Percentiles rank a stretch among this genome's conserved stretches.
Conservation (phyloP, 805 yeast species). For the Sungouiella blattae region DNA sequence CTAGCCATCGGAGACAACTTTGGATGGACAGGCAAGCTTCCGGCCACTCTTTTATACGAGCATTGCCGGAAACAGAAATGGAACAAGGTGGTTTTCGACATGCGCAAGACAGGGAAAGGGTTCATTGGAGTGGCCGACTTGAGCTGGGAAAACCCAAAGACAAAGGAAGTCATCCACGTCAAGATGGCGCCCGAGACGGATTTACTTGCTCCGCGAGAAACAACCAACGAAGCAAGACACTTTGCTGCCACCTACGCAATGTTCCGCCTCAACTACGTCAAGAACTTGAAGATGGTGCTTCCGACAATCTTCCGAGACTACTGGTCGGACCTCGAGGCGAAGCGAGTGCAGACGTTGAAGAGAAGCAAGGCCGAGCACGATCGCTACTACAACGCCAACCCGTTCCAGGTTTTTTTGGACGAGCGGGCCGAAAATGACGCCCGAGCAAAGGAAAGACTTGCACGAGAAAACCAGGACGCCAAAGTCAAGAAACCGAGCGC, state of each 20-base stretch:
- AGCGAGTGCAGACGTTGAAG: constrained; percentile 48
- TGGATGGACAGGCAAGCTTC: constrained; percentile 95
- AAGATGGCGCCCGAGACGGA: constrained; percentile 51
- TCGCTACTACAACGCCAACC: constrained; percentile 62
- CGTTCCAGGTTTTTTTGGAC: constrained; percentile 68
- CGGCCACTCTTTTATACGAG: constrained; percentile 81
- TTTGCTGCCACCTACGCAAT: constrained; percentile 85
- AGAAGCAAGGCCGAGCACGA: constrained; percentile 47
- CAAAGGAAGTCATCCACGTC: constrained; percentile 61
- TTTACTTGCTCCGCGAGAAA: constrained; percentile 61
- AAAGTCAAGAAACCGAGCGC: constrained; percentile 47
- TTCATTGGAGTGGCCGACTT: constrained; percentile 62
- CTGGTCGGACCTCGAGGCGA: constrained; percentile 71
- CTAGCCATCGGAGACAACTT: constrained; percentile 50
- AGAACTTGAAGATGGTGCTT: constrained; percentile 80
- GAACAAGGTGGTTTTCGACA: constrained; percentile 80
- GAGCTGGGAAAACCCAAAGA: constrained; percentile 75
- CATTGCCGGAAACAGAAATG: constrained; percentile 85
- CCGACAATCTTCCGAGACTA: constrained; percentile 78
- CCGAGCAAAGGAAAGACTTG: constrained; percentile 44
- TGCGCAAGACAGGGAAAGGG: constrained; percentile 49
- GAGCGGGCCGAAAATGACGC: constrained; percentile 44
- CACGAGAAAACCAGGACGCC: constrained; percentile 44
- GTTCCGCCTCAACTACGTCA: constrained; percentile 73
- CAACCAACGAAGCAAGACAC: constrained; percentile 87